Conservation (phyloP, 352 stramenopile genomes). For the Phytopythium cucurbitacearum region DNA sequence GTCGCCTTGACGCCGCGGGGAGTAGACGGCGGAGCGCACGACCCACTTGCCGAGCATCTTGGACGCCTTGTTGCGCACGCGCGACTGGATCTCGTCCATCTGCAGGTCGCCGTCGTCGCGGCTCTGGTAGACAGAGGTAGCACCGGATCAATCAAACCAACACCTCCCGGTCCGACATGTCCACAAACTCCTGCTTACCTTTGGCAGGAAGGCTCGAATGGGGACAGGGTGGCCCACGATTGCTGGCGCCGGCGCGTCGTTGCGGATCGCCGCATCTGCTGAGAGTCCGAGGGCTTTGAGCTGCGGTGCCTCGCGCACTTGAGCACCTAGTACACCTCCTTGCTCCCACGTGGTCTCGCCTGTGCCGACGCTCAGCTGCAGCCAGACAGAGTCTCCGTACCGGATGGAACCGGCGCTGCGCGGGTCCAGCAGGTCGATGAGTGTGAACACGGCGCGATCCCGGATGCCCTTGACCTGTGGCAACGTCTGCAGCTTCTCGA, state of each 20-base stretch:
- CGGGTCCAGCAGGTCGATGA: constrained; percentile 61
- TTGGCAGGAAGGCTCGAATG: constrained; percentile 65
- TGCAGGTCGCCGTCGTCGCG: constrained; percentile 70
- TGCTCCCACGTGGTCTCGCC: constrained; percentile 72
- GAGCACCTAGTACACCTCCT: constrained; percentile 63
- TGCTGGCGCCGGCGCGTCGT: constrained; percentile 34
- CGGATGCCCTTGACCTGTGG: constrained; percentile 46
- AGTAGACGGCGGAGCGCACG: constrained; percentile 56
- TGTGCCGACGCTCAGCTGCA: constrained; percentile 63
- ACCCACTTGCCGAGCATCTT: constrained; percentile 79
- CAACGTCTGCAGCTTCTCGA: constrained; percentile 45
- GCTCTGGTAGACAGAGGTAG: constrained; percentile 19
- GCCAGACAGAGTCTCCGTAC: constrained; percentile 74
- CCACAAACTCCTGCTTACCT: constrained; percentile 23
- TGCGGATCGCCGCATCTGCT: constrained; percentile 41
- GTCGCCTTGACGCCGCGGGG: constrained; percentile 34
- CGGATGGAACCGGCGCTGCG: constrained; percentile 60
- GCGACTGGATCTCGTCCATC: constrained; percentile 75
- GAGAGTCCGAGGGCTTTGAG: constrained; percentile 56
- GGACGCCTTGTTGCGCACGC: constrained; percentile 67
- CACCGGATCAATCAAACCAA: background rate
- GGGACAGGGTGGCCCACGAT: constrained; percentile 57
- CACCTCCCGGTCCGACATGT: background rate
- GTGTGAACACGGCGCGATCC: constrained; percentile 63
- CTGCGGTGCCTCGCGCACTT: constrained; percentile 69